These are phyloP conservation scores for Berkeleyomyces basicola DNA, from an alignment of 2,329 filamentous ascomycete genomes.

Conservation along the genomic window DNA sequence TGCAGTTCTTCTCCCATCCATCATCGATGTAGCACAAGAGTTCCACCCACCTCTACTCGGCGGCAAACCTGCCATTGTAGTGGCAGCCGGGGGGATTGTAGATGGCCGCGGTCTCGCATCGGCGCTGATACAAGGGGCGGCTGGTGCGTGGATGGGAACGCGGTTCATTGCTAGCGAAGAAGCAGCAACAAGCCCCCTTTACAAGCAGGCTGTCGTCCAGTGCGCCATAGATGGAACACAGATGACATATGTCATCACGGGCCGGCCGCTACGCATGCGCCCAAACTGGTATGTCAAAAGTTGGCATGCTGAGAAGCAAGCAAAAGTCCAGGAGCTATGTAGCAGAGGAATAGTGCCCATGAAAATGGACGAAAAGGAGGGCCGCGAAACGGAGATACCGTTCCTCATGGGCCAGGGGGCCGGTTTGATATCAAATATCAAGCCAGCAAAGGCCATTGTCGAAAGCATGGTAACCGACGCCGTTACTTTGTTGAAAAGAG, in stretches of 20 bases:
- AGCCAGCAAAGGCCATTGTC: constrained; percentile 74
- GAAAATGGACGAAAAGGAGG: constrained; percentile 66
- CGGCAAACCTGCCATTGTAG: constrained; percentile 57
- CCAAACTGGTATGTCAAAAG: constrained; percentile 67
- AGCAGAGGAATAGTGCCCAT: constrained; percentile 65
- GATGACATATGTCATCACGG: constrained; percentile 66
- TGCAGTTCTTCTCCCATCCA: constrained; percentile 71
- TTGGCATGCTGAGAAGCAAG: constrained; percentile 58
- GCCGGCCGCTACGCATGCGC: constrained; percentile 63
- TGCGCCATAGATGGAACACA: constrained; percentile 67
- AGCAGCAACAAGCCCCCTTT: constrained; percentile 62
- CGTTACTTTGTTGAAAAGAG: constrained; percentile 46
- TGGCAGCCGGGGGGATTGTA: constrained; percentile 77
- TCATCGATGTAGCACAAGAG: constrained; percentile 63
- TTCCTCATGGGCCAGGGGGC: constrained; percentile 92
- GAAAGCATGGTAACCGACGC: constrained; percentile 75
- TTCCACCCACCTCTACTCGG: constrained; percentile 56
- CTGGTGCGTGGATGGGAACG: constrained; percentile 87
- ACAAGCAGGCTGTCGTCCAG: constrained; percentile 71
- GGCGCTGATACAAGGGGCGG: constrained; percentile 72
- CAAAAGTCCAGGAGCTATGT: constrained; percentile 59
- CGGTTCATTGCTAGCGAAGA: constrained; percentile 74
- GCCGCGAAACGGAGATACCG: constrained; percentile 67
- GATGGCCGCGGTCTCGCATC: constrained; percentile 69
- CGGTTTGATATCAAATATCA: constrained; percentile 56